Conservation (phyloP, 257 asterid species). For the Solanum chiquidenum region DNA sequence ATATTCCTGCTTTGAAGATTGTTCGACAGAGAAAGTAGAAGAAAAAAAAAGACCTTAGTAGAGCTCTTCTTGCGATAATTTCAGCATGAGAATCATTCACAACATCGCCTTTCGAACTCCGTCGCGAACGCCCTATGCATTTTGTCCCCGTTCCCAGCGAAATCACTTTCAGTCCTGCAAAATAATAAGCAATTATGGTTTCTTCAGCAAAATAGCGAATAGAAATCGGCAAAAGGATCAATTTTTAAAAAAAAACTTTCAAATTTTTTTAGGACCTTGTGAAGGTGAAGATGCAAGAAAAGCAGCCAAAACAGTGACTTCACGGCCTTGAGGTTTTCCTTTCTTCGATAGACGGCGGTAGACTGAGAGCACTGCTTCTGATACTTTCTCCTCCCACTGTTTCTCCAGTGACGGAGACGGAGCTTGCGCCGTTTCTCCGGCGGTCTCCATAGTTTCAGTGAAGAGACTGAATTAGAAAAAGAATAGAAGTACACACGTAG, state of each 20-base stretch:
- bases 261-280: conserved; percentile 26
- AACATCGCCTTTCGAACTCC: conserved; percentile 65
- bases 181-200: not conserved
- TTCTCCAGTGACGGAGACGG: conserved; percentile 13
- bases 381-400: conserved; percentile 47
- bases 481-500: too few relatives aligned
- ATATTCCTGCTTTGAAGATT: not conserved
- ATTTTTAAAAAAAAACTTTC: not conserved
- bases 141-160: conserved; percentile 94
- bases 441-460: not conserved
- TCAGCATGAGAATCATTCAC: conserved; percentile 95
- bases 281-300: conserved; percentile 60
- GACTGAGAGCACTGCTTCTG: conserved; percentile 35
- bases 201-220: not conserved
- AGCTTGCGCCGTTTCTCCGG: conserved; percentile 5
- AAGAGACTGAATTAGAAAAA: too few relatives aligned
- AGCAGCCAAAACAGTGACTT: conserved; percentile 92
- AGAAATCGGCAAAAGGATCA: not conserved
- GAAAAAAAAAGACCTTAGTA: conserved; percentile 41
- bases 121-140: conserved; percentile 64
- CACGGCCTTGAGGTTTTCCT: conserved; percentile 97
- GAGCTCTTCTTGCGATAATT: conserved; percentile 78
- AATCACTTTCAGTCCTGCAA: conserved; percentile 54
- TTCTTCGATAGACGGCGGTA: conserved; percentile 65
- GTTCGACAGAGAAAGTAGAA: not conserved